Evolutionary conservation across 192 early-diverging fungal genomes (phyloP), one percentile per base, ranked within the genome.

Genomic region (Coemansia sp.): DNA sequence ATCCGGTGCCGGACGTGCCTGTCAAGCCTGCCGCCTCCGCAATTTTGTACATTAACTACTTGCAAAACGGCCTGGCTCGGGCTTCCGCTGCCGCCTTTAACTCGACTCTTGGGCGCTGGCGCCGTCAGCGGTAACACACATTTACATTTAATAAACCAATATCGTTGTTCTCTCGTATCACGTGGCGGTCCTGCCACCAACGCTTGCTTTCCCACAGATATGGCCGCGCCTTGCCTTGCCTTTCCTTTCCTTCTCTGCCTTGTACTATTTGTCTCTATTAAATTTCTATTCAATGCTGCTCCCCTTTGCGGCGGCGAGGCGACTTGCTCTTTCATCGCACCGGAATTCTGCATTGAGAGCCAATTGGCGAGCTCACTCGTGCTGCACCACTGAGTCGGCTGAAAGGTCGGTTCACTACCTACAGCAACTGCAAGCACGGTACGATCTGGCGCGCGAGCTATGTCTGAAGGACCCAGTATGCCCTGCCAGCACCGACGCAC

Each of bases 381-480:
- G 33, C 6, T 58, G 36, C 20, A 36, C 56, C 3, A 36, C 56
- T 7, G 20, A 23, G n/a, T 58, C 34, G 35, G 56, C 34, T 16
- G 56, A 58, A 21, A 58, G 9, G 31, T 36, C 56, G 18, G 34
- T 37, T 10, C 34, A 34, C 38, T 47, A 60, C 25, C 28, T 65
- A 16, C 36, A 57, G 33, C 72, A 59, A 53, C 65, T 80, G 57
- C 41, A 63, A 2, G 28, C 50, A n/a, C 62, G 62, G 14, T 75
- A 74, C 47, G 53, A 57, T 13, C 37, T 65, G 33, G 72, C 77
- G 8, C 68, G 53, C 23, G 36, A 52, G 1, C 66, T 75, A 3
- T 80, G 77, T 31, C 23, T 75, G 23, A 63, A 72, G 18, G 65
- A 72, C 50, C 26, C 65, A 5, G 72, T 71, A 21, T 38, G 66